phyloP scores from a whole-genome alignment of 2,329 filamentous ascomycete species.

The Ascosphaera acerosa region DNA sequence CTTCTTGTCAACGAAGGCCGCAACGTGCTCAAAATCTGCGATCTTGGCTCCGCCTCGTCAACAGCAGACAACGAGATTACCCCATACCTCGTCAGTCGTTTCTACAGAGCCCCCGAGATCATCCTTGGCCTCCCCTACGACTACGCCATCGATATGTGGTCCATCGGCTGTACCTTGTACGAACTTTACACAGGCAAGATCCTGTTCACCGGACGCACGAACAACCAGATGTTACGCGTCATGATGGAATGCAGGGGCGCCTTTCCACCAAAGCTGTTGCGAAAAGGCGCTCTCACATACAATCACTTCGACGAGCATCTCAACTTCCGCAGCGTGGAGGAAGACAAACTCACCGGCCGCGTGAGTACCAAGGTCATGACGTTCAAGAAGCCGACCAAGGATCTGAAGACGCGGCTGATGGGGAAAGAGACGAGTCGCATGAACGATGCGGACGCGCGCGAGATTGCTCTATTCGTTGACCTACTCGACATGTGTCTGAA shows the following conservation, averaged over 20 bases:
- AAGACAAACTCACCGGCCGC: slow-evolving; percentile 69
- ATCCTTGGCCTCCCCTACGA: slow-evolving; percentile 93
- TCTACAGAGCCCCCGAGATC: slow-evolving; percentile 91
- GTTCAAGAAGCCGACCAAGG: slow-evolving; percentile 44
- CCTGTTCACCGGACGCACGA: slow-evolving; percentile 77
- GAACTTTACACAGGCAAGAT: slow-evolving; percentile 97
- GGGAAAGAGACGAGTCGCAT: slow-evolving; percentile 46
- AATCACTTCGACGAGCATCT: slow-evolving; percentile 66
- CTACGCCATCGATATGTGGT: slow-evolving; percentile 91
- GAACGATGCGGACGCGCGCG: slow-evolving; percentile 45
- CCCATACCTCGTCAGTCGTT: slow-evolving; percentile 85
- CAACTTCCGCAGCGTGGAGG: slow-evolving; percentile 64
- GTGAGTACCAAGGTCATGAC: slow-evolving; percentile 26
- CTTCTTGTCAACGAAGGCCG: slow-evolving; percentile 71
- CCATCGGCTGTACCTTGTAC: slow-evolving; percentile 87
- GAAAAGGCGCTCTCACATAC: slow-evolving; percentile 48
- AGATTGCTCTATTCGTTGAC: slow-evolving; percentile 64
- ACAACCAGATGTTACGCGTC: slow-evolving; percentile 92
- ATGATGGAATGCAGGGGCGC: slow-evolving; percentile 94
- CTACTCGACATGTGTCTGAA: slow-evolving; percentile 68
- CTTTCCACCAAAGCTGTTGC: slow-evolving; percentile 69
- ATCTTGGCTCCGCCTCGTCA: slow-evolving; percentile 88
- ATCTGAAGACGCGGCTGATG: slow-evolving; percentile 57
- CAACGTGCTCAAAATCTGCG: slow-evolving; percentile 77
- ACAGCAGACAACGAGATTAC: slow-evolving; percentile 78